phyloP scores from a whole-genome alignment of 305 asterid species.

The Solanum hybrid region DNA sequence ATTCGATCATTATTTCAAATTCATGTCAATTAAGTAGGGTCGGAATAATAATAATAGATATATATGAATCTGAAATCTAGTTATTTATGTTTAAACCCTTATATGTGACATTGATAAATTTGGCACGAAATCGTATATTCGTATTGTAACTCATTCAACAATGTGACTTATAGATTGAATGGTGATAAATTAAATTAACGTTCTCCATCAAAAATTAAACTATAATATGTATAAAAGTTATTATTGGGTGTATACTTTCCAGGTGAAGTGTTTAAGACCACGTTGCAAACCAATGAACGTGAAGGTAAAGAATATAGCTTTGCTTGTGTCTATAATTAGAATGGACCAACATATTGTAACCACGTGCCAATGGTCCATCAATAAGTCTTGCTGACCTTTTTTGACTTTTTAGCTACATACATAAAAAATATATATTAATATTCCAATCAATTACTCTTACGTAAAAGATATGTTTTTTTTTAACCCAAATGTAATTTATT shows the following conservation, averaged over 20 bases:
- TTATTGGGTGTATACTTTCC: accelerated
- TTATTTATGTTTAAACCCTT: no score
- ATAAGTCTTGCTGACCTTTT: neutral
- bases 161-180: neutral
- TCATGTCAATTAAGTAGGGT: neutral
- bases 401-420: neutral
- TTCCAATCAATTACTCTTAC: neutral
- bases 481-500: neutral
- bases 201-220: neutral
- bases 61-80: neutral
- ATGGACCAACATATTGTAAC: neutral
- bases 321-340: neutral
- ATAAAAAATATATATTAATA: neutral
- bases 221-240: neutral
- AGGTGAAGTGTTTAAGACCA: no score
- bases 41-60: neutral
- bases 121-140: neutral
- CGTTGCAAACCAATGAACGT: neutral
- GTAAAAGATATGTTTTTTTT: neutral
- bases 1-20: neutral
- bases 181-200: neutral
- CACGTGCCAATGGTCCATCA: neutral
- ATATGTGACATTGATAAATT: neutral
- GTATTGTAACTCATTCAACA: neutral
- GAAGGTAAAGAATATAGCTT: neutral